phyloP scores from a whole-genome alignment of 768 basidiomycete species.

The Termitomyces sp. region DNA sequence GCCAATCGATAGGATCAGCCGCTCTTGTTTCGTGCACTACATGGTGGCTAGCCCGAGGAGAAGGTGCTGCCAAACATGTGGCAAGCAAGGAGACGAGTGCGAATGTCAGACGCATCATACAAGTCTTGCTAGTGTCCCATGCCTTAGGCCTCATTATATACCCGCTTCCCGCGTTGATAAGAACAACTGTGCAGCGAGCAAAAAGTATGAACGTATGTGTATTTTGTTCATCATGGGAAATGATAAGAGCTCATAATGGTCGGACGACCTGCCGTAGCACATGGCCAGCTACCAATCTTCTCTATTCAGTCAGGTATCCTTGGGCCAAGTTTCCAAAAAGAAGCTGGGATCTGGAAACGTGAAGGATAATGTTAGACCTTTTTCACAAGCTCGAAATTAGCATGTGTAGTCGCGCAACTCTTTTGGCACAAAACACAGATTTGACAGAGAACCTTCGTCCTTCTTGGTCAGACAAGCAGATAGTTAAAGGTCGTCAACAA shows the following conservation, averaged over 20 bases:
- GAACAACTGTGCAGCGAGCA: background rate
- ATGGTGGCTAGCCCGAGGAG: slow-evolving; percentile 18
- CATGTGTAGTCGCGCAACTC: too few relatives aligned
- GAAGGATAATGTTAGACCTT: background rate
- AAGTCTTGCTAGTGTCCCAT: background rate
- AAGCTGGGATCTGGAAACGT: background rate
- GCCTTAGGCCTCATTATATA: background rate
- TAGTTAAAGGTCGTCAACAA: background rate
- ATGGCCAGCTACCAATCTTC: background rate
- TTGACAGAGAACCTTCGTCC: background rate
- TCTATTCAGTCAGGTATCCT: background rate
- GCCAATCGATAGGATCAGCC: slow-evolving; percentile 22
- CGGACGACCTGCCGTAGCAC: background rate
- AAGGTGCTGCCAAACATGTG: slow-evolving; percentile 14
- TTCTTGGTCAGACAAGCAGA: background rate
- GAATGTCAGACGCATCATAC: slow-evolving; percentile 3
- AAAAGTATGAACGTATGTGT: too few relatives aligned
- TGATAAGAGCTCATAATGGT: background rate
- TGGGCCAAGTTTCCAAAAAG: background rate
- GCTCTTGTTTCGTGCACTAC: slow-evolving; percentile 23
- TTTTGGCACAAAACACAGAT: background rate
- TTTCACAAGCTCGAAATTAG: background rate
- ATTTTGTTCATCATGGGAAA: background rate
- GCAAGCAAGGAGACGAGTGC: slow-evolving; percentile 7
- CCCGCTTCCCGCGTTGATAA: background rate